Percentiles rank a stretch among this genome's conserved stretches.
Conservation (phyloP, 306 rosid genomes). For the Purshia tridentata region DNA sequence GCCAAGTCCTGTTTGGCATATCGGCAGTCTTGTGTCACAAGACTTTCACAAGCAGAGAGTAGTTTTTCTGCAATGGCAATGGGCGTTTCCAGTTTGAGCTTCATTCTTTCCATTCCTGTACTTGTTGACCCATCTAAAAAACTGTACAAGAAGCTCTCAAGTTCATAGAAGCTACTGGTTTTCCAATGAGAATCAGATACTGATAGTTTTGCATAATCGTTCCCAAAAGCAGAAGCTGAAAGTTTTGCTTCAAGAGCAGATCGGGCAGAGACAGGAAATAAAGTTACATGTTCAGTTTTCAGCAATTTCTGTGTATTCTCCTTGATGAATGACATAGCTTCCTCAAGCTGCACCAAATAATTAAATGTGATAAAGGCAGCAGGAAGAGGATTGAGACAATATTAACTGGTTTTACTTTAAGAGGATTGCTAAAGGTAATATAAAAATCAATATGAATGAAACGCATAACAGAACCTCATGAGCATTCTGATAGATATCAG, state of each 20-base stretch:
- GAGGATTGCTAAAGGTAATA: constrained; percentile 20
- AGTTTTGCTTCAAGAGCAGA: constrained; percentile 89
- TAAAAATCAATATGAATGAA: constrained; percentile 14
- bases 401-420: not conserved
- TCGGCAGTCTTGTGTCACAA: constrained; percentile 69
- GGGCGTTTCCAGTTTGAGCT: constrained; percentile 91
- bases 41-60: constrained; percentile 61
- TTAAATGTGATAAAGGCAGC: constrained; percentile 20
- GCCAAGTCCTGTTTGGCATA: constrained; percentile 76
- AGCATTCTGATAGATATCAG: constrained; percentile 76
- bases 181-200: constrained; percentile 50
- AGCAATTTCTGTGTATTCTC: constrained; percentile 73
- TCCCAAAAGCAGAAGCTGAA: constrained; percentile 40
- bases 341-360: constrained; percentile 80
- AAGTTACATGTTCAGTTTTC: constrained; percentile 61
- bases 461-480: constrained; percentile 55
- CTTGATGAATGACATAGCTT: constrained; percentile 71
- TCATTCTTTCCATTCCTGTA: constrained; percentile 88
- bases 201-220: constrained; percentile 36
- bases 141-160: constrained; percentile 77
- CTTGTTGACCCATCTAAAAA: constrained; percentile 87
- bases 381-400: constrained; percentile 3
- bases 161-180: constrained; percentile 56
- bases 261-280: constrained; percentile 92
- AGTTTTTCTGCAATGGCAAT: constrained; percentile 81